These are phyloP conservation scores for Scorias spongiosa DNA, from an alignment of 2,329 filamentous ascomycete genomes.

Conservation along the genomic window DNA sequence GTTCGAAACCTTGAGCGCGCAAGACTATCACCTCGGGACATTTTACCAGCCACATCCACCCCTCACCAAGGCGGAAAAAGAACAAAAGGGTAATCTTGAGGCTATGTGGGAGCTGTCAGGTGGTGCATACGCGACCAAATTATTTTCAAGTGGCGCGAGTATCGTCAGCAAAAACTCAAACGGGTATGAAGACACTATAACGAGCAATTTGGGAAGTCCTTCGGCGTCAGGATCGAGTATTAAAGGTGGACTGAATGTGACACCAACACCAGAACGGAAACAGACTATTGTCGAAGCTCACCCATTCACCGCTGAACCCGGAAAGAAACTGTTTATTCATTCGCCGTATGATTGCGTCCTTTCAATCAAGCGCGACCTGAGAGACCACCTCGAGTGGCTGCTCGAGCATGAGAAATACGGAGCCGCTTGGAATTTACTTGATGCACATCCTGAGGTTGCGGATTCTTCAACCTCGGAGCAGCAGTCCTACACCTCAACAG, in stretches of 20 bases:
- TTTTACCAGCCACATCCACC: slow-evolving; percentile 58
- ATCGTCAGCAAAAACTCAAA: slow-evolving; percentile 36
- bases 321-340: slow-evolving; percentile 80
- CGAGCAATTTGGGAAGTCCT: slow-evolving; percentile 19
- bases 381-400: slow-evolving; percentile 77
- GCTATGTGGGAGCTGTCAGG: slow-evolving; percentile 67
- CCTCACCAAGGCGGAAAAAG: slow-evolving; percentile 39
- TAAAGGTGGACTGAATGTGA: slow-evolving; percentile 12
- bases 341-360: slow-evolving; percentile 95
- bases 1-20: slow-evolving; percentile 70
- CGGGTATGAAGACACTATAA: slow-evolving; percentile 20
- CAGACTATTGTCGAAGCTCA: slow-evolving; percentile 21
- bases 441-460: slow-evolving; percentile 66
- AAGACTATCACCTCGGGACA: slow-evolving; percentile 81
- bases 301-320: slow-evolving; percentile 37
- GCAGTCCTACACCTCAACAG: slow-evolving; percentile 12
- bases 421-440: slow-evolving; percentile 75
- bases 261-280: slow-evolving; percentile 11
- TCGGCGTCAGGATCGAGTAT: slow-evolving; percentile 15
- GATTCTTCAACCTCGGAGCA: slow-evolving; percentile 23
- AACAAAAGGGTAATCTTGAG: slow-evolving; percentile 59
- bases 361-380: slow-evolving; percentile 70
- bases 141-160: slow-evolving; percentile 79
- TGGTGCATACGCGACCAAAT: slow-evolving; percentile 68
- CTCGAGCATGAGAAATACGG: slow-evolving; percentile 67